Evolutionary conservation across 1,284 basidiomycete species (phyloP).

Genomic region (Ganoderma multipileum): DNA sequence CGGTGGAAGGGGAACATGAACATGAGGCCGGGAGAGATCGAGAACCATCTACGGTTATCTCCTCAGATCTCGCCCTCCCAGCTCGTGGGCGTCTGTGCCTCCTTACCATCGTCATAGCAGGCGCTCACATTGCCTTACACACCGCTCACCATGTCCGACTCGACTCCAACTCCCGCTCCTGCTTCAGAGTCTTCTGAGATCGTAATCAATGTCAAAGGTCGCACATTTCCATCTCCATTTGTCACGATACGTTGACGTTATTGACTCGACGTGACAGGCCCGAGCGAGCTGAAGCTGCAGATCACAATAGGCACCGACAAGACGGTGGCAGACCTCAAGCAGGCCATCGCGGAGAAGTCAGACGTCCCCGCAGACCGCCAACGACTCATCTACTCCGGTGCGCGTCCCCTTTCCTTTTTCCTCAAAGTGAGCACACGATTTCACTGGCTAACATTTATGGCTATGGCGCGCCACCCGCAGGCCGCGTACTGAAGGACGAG

Average conservation of each 20-base stretch:
- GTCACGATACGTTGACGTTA: no score
- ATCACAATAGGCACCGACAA: constrained; percentile 82
- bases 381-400: constrained; percentile 88
- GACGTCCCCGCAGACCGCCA: constrained; percentile 88
- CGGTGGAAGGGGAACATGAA: background rate
- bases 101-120: constrained; percentile 26
- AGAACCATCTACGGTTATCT: constrained; percentile 26
- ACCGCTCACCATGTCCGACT: constrained; percentile 26
- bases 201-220: constrained; percentile 80
- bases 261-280: constrained; percentile 54
- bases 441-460: background rate
- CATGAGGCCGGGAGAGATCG: constrained; percentile 6
- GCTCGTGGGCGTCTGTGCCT: constrained; percentile 11
- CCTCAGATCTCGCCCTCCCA: constrained; percentile 8
- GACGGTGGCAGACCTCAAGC: constrained; percentile 86
- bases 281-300: constrained; percentile 89
- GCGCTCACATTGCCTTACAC: constrained; percentile 10
- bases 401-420: constrained; percentile 33
- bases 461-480: constrained; percentile 40
- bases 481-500: constrained; percentile 85
- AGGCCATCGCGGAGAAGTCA: constrained; percentile 82
- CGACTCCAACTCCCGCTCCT: constrained; percentile 41
- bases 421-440: background rate
- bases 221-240: background rate
- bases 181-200: constrained; percentile 57